A percentile compares a stretch with the other conserved stretches of the same genome.
phyloP scores from a whole-genome alignment of 1,284 basidiomycete genomes.

The Microbotryum lychnidis-dioicae region DNA sequence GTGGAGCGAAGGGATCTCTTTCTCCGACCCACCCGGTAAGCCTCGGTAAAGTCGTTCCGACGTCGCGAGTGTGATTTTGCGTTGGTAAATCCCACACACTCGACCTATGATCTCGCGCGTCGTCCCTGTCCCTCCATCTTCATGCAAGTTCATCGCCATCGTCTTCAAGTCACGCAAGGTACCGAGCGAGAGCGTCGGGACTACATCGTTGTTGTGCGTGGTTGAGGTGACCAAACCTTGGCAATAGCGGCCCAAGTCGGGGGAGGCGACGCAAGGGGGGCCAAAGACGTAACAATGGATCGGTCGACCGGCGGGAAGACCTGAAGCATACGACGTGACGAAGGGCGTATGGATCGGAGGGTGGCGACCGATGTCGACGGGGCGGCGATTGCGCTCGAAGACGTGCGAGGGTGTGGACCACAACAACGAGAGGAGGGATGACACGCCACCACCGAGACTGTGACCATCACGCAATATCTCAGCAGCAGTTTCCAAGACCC shows the following conservation, averaged over 20 bases:
- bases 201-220: slow-evolving; percentile 43
- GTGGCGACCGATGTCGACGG: slow-evolving; percentile 29
- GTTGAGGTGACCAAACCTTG: slow-evolving; percentile 45
- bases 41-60: background rate
- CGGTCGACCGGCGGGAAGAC: slow-evolving; percentile 46
- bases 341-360: slow-evolving; percentile 44
- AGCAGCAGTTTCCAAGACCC: background rate
- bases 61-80: slow-evolving; percentile 3
- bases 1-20: slow-evolving; percentile 5
- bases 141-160: slow-evolving; percentile 43
- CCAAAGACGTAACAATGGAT: slow-evolving; percentile 46
- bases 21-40: background rate
- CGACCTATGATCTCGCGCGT: slow-evolving; percentile 47
- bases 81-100: slow-evolving; percentile 38
- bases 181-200: slow-evolving; percentile 44
- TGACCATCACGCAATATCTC: slow-evolving; percentile 20
- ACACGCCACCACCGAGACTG: slow-evolving; percentile 48
- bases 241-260: slow-evolving; percentile 44
- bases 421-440: slow-evolving; percentile 36
- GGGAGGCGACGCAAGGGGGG: slow-evolving; percentile 43
- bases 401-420: slow-evolving; percentile 26
- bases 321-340: slow-evolving; percentile 43
- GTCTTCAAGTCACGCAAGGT: slow-evolving; percentile 46
- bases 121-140: slow-evolving; percentile 40
- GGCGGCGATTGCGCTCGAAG: slow-evolving; percentile 7